These are phyloP conservation scores for Lachancea sp. DNA, from an alignment of 805 yeast genomes.

Conservation along the genomic window DNA sequence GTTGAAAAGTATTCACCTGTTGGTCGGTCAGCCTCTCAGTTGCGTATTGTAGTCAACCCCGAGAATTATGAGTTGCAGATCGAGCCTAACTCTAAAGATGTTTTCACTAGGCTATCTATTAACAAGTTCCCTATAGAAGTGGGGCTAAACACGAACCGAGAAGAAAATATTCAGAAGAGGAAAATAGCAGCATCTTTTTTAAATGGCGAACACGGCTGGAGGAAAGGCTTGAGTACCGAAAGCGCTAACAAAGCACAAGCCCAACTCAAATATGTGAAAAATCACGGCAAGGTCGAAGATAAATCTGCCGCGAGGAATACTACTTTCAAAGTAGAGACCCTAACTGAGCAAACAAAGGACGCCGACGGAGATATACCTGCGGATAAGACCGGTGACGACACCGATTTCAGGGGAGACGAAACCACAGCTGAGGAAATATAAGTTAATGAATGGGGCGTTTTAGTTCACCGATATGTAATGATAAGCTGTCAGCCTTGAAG, in stretches of 20 bases:
- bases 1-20: conserved; percentile 33
- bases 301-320: conserved; percentile 6
- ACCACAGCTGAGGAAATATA: conserved; percentile 43
- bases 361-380: conserved; percentile 16
- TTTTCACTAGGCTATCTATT: conserved; percentile 57
- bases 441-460: conserved; percentile 12
- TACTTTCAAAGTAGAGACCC: neutral
- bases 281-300: conserved; percentile 17
- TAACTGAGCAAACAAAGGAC: conserved; percentile 7
- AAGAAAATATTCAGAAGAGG: conserved; percentile 31
- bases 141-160: conserved; percentile 28
- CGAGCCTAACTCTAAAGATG: conserved; percentile 73
- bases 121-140: conserved; percentile 33
- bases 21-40: conserved; percentile 60
- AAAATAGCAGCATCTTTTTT: conserved; percentile 36
- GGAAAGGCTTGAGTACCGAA: conserved; percentile 39
- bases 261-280: conserved; percentile 18
- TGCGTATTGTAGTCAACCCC: conserved; percentile 72
- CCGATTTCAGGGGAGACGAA: conserved; percentile 32
- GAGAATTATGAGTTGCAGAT: conserved; percentile 76
- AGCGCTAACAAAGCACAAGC: conserved; percentile 27
- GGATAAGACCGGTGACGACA: conserved; percentile 29
- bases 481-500: neutral
- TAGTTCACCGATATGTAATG: conserved; percentile 6
- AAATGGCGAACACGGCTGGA: conserved; percentile 55